phyloP scores from a whole-genome alignment of 257 asterid genomes.

The Cinchona pubescens region DNA sequence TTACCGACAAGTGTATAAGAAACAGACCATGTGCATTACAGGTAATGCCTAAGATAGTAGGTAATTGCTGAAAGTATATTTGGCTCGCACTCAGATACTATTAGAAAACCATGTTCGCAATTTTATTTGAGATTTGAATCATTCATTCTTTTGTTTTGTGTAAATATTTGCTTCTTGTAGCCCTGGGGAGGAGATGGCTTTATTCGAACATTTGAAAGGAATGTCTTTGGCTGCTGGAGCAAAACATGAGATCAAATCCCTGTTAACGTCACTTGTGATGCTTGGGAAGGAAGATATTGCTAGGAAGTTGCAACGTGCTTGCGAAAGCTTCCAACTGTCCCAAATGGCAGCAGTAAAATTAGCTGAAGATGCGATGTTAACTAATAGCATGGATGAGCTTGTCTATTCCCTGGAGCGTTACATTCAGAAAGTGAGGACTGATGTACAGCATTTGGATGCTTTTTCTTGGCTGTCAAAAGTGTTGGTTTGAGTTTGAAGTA shows the following conservation, averaged over 20 bases:
- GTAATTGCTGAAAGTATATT: too few relatives aligned
- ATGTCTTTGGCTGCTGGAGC: conserved; percentile 78
- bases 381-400: conserved; percentile 46
- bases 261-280: conserved; percentile 69
- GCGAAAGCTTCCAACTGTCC: conserved; percentile 66
- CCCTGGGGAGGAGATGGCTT: conserved; percentile 86
- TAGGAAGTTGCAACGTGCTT: conserved; percentile 62
- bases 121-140: neutral
- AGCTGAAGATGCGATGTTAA: conserved; percentile 52
- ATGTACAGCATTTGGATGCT: conserved; percentile 50
- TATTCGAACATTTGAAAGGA: conserved; percentile 81
- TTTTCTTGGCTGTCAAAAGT: conserved; percentile 73
- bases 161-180: conserved; percentile 37
- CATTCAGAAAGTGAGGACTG: conserved; percentile 41
- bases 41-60: too few relatives aligned
- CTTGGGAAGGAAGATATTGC: conserved; percentile 68
- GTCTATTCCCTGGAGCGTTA: conserved; percentile 56
- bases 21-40: too few relatives aligned
- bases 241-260: conserved; percentile 62
- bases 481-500: conserved; percentile 33
- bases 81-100: too few relatives aligned
- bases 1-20: too few relatives aligned
- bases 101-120: too few relatives aligned
- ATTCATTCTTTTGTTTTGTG: conserved; percentile 8
- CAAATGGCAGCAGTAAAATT: conserved; percentile 81